Percentiles rank a stretch among this genome's conserved stretches.
Conservation (phyloP, 2,329 filamentous ascomycete species). For the Penicillium decumbens region DNA sequence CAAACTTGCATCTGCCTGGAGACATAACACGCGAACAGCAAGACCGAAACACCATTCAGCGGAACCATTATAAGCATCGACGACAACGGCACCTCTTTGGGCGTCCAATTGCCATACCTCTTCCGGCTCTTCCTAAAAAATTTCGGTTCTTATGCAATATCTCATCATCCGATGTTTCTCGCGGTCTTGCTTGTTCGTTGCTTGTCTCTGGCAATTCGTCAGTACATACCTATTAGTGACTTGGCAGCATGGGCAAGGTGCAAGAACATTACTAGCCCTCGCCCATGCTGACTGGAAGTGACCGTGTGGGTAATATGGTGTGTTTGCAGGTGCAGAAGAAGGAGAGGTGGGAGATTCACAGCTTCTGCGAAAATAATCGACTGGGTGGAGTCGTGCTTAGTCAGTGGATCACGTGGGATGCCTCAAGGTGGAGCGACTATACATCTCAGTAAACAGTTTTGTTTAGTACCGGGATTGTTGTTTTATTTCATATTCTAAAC, state of each 20-base stretch:
- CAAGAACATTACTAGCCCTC: constrained; percentile 7
- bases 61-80: constrained; percentile 49
- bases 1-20: neutral
- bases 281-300: constrained; percentile 3
- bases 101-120: constrained; percentile 39
- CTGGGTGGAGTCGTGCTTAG: constrained; percentile 13
- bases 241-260: constrained; percentile 5
- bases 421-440: neutral
- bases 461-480: neutral
- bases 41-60: constrained; percentile 33
- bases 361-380: constrained; percentile 17
- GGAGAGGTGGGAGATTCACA: neutral
- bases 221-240: constrained; percentile 6
- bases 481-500: neutral
- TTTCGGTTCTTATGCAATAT: constrained; percentile 39
- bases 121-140: constrained; percentile 48
- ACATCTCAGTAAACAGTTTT: too few species aligned
- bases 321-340: neutral
- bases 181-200: constrained; percentile 9
- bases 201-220: neutral
- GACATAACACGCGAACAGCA: constrained; percentile 9
- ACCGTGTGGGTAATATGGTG: neutral
- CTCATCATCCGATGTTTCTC: constrained; percentile 40
- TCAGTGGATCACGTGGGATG: constrained; percentile 10
- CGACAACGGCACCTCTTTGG: constrained; percentile 31